Evolutionary conservation across 768 basidiomycete genomes (phyloP).

Genomic region (Agaricus subrufescens): DNA sequence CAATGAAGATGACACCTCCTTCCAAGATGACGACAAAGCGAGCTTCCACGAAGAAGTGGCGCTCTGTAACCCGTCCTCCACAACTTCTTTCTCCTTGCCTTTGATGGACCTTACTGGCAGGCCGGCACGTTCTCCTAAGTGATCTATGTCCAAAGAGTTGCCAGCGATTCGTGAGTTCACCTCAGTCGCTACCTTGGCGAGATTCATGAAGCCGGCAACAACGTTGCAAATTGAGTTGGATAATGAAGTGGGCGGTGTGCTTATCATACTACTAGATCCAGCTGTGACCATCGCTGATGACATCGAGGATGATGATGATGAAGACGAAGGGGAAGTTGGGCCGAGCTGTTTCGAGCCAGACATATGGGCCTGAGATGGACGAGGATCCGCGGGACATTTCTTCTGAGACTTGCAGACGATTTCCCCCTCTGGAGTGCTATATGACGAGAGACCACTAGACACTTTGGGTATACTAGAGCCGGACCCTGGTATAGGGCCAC

Average conservation of each 20-base stretch:
- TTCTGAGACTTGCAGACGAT: slow-evolving; percentile 3
- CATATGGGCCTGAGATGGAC: slow-evolving; percentile 5
- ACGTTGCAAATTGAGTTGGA: slow-evolving; percentile 43
- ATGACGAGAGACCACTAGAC: slow-evolving; percentile 32
- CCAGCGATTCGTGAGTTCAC: slow-evolving; percentile 17
- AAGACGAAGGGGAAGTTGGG: slow-evolving; percentile 31
- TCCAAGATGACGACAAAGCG: slow-evolving; percentile 29
- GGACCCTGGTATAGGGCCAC: slow-evolving; percentile 27
- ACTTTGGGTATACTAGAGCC: slow-evolving; percentile 38
- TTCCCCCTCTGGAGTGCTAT: slow-evolving; percentile 9
- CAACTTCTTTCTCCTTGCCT: slow-evolving; percentile 25
- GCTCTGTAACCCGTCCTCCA: slow-evolving; percentile 26
- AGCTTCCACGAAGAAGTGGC: slow-evolving; percentile 36
- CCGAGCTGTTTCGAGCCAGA: neutral
- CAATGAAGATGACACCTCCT: slow-evolving; percentile 28
- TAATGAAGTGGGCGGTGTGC: slow-evolving; percentile 56
- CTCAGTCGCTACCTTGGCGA: slow-evolving; percentile 24
- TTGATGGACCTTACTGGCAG: slow-evolving; percentile 27
- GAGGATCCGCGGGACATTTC: neutral
- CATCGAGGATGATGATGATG: slow-evolving; percentile 52
- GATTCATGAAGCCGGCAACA: slow-evolving; percentile 35
- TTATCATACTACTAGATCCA: slow-evolving; percentile 39
- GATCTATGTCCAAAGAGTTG: neutral
- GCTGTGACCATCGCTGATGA: slow-evolving; percentile 35
- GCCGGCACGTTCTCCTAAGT: slow-evolving; percentile 7